Conservation (phyloP, 352 stramenopile genomes). For the Pythium volutum region DNA sequence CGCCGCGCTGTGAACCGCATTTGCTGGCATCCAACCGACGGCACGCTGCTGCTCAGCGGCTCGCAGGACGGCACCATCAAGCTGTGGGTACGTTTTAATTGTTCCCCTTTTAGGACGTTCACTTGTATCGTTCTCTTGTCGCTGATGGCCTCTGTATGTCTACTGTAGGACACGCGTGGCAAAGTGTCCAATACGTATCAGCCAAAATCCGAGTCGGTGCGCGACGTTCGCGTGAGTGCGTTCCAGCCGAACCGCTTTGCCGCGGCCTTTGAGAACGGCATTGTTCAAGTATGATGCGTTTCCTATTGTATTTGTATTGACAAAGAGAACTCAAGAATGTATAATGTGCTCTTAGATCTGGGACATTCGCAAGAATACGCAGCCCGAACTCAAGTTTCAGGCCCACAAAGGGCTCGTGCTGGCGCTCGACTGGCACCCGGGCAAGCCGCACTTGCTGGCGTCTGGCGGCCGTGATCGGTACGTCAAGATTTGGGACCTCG, state of each 20-base stretch:
- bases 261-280: slow-evolving; percentile 84
- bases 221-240: slow-evolving; percentile 71
- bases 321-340: neutral
- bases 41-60: slow-evolving; percentile 79
- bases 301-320: neutral
- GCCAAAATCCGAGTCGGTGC: slow-evolving; percentile 83
- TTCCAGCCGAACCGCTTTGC: slow-evolving; percentile 80
- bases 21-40: slow-evolving; percentile 82
- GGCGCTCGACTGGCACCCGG: slow-evolving; percentile 81
- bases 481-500: slow-evolving; percentile 84
- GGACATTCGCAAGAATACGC: slow-evolving; percentile 80
- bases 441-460: slow-evolving; percentile 60
- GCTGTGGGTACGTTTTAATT: slow-evolving; percentile 70
- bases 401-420: slow-evolving; percentile 84
- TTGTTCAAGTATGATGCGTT: slow-evolving; percentile 46
- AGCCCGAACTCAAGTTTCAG: slow-evolving; percentile 83
- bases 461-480: slow-evolving; percentile 82
- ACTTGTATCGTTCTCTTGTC: neutral
- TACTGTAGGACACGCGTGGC: slow-evolving; percentile 57
- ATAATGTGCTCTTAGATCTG: slow-evolving; percentile 43
- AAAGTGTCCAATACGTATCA: slow-evolving; percentile 79
- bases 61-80: slow-evolving; percentile 88
- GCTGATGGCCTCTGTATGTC: neutral
- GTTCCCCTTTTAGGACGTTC: neutral
- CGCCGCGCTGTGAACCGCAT: slow-evolving; percentile 85